A percentile compares a stretch with the other conserved stretches of the same genome.
Evolutionary conservation across 306 rosid genomes (phyloP).

Genomic region (Hippophae rhamnoides): DNA sequence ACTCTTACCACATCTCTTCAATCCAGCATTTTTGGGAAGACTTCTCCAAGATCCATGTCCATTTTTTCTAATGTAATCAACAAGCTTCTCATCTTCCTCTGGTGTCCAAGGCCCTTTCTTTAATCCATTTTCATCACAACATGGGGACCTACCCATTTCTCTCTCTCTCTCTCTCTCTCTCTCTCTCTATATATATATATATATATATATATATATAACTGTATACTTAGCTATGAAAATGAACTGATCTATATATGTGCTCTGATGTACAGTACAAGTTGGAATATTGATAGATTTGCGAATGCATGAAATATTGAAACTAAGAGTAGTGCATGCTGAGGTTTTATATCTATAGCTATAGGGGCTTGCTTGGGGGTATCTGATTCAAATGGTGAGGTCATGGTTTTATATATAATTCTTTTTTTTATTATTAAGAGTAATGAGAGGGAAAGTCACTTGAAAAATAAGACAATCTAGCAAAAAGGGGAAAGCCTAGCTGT

Average conservation of each 20-base stretch:
- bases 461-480: no score
- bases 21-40: conserved; percentile 68
- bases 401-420: neutral
- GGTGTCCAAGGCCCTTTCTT: conserved; percentile 98
- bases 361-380: conserved; percentile 4
- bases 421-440: no score
- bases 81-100: conserved; percentile 71
- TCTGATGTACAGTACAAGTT: no score
- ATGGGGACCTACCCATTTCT: conserved; percentile 69
- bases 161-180: neutral
- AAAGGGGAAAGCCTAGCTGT: neutral
- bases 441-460: no score
- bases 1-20: conserved; percentile 88
- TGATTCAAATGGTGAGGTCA: conserved; percentile 36
- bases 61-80: conserved; percentile 39
- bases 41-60: conserved; percentile 88
- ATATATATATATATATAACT: neutral
- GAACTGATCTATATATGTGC: no score
- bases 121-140: conserved; percentile 47
- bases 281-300: no score
- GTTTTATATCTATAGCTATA: conserved; percentile 34
- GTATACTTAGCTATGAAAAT: conserved; percentile 6
- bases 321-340: conserved; percentile 1
- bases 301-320: no score
- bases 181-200: neutral